Percentiles rank a stretch among this genome's conserved stretches.
Conservation (phyloP, 2,329 filamentous ascomycete species). For the Domatiomyces catenatus region DNA sequence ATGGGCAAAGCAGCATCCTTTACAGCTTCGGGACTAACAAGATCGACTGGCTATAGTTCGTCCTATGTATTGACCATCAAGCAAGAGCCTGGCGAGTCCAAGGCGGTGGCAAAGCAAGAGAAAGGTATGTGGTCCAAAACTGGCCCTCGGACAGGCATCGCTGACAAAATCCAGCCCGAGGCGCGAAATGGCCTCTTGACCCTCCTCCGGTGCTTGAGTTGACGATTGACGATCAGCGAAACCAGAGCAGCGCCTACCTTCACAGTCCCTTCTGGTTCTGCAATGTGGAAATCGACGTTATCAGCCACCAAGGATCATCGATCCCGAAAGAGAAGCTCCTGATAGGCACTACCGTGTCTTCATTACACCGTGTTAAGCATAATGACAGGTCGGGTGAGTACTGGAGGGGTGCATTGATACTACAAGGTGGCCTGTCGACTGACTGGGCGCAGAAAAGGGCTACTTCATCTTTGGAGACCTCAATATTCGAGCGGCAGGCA, state of each 20-base stretch:
- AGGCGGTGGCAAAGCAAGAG: background rate
- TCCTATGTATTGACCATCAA: constrained; percentile 1
- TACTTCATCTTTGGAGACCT: constrained; percentile 89
- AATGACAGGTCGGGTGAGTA: constrained; percentile 2
- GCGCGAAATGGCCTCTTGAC: constrained; percentile 3
- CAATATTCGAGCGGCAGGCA: constrained; percentile 59
- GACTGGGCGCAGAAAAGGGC: constrained; percentile 45
- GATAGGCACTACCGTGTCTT: constrained; percentile 15
- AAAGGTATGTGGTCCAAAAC: background rate
- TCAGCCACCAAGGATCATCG: constrained; percentile 1
- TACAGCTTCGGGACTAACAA: constrained; percentile 2
- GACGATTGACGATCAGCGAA: background rate
- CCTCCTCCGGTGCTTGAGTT: constrained; percentile 4
- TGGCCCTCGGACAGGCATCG: background rate
- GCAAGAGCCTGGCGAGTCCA: constrained; percentile 2
- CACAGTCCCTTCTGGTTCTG: constrained; percentile 5
- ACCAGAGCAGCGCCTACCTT: constrained; percentile 1
- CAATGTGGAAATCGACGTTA: constrained; percentile 1
- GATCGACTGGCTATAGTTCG: constrained; percentile 1
- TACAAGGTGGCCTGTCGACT: background rate
- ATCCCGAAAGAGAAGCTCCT: constrained; percentile 22
- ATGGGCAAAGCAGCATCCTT: constrained; percentile 3
- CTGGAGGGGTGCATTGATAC: background rate
- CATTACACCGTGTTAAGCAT: constrained; percentile 4
- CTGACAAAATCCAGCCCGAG: background rate